Percentiles rank a stretch among this genome's conserved stretches.
phyloP scores from a whole-genome alignment of 2,329 filamentous ascomycete genomes.

The Trichoderma brevicompactum region DNA sequence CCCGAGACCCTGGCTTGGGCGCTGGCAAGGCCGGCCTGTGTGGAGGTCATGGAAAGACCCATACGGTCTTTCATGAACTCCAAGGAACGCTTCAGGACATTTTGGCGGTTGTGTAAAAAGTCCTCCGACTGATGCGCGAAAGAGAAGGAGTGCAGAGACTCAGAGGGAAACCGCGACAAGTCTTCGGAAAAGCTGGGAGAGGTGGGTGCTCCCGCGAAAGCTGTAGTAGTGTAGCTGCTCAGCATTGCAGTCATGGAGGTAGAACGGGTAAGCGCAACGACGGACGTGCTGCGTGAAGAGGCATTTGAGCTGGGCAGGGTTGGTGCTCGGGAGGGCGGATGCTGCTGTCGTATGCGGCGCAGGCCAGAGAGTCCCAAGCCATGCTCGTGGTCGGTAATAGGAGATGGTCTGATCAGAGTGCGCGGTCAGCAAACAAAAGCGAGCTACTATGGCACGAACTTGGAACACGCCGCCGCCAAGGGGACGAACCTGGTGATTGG shows the following conservation, averaged over 20 bases:
- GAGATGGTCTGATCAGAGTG: conserved; percentile 66
- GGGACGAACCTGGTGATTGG: conserved; percentile 69
- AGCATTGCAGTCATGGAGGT: conserved; percentile 72
- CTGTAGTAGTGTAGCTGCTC: conserved; percentile 58
- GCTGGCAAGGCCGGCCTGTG: conserved; percentile 75
- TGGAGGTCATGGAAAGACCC: conserved; percentile 70
- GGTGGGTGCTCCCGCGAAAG: conserved; percentile 63
- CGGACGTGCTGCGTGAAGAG: conserved; percentile 64
- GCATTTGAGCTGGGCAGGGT: conserved; percentile 66
- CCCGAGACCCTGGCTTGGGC: conserved; percentile 82
- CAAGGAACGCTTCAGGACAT: conserved; percentile 87
- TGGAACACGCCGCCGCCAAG: conserved; percentile 11
- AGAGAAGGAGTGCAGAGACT: conserved; percentile 97
- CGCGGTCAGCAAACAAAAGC: conserved; percentile 37
- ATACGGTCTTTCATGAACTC: conserved; percentile 96
- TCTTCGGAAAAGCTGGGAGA: conserved; percentile 86
- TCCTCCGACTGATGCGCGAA: conserved; percentile 96
- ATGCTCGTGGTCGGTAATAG: conserved; percentile 86
- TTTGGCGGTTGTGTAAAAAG: conserved; percentile 86
- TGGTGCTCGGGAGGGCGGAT: conserved; percentile 63
- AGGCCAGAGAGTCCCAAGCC: conserved; percentile 84
- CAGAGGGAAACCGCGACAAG: conserved; percentile 87
- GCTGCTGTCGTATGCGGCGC: conserved; percentile 89
- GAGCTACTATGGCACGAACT: not conserved
- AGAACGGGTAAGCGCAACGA: conserved; percentile 64